Conservation (phyloP, 2,329 filamentous ascomycete genomes). For the Aspergillus sclerotialis region DNA sequence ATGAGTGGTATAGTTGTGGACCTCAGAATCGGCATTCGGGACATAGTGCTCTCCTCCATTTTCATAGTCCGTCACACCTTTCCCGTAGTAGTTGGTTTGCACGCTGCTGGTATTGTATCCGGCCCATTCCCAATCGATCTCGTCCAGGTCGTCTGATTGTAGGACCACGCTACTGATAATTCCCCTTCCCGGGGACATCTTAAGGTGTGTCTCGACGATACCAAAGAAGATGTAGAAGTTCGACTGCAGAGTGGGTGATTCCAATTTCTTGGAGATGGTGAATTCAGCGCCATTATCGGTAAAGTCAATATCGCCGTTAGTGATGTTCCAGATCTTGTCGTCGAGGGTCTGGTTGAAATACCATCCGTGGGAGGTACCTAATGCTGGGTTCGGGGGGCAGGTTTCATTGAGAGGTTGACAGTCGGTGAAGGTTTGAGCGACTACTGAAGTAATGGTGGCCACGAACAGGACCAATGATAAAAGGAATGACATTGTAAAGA, state of each 20-base stretch:
- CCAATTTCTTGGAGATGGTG: slow-evolving; percentile 60
- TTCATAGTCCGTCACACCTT: slow-evolving; percentile 72
- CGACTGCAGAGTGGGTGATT: slow-evolving; percentile 72
- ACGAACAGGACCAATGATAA: slow-evolving; percentile 19
- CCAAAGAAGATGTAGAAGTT: slow-evolving; percentile 85
- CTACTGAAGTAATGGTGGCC: slow-evolving; percentile 20
- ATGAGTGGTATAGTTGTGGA: slow-evolving; percentile 50
- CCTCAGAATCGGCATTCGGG: slow-evolving; percentile 47
- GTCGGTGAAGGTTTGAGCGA: slow-evolving; percentile 66
- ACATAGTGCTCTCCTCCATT: slow-evolving; percentile 70
- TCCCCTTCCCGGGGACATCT: slow-evolving; percentile 65
- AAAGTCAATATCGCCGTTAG: slow-evolving; percentile 59
- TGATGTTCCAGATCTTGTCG: slow-evolving; percentile 60
- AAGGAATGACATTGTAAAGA: slow-evolving; percentile 20
- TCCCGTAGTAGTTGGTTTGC: slow-evolving; percentile 95
- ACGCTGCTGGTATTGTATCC: slow-evolving; percentile 32
- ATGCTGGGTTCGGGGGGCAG: slow-evolving; percentile 65
- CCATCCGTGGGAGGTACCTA: slow-evolving; percentile 56
- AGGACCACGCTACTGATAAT: slow-evolving; percentile 78
- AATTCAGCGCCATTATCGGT: slow-evolving; percentile 61
- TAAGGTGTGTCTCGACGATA: slow-evolving; percentile 68
- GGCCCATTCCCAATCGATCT: slow-evolving; percentile 64
- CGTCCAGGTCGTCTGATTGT: slow-evolving; percentile 75
- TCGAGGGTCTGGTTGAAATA: slow-evolving; percentile 57
- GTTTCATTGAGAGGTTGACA: slow-evolving; percentile 70